Conservation (phyloP, 2,329 filamentous ascomycete species). For the Plenodomus lindquistii region DNA sequence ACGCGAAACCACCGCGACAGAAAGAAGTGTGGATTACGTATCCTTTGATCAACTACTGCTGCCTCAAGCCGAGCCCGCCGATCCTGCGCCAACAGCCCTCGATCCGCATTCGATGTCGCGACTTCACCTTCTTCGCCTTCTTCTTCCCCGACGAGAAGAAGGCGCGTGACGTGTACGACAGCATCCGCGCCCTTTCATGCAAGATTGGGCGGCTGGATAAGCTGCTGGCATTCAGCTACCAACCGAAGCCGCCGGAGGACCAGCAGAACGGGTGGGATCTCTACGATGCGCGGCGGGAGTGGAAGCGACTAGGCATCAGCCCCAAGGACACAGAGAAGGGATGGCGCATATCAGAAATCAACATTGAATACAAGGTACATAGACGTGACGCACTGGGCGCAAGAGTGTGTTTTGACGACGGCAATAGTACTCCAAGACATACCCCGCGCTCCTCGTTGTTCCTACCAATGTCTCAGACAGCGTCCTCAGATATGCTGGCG, state of each 20-base stretch:
- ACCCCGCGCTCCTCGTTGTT: constrained; percentile 82
- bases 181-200: constrained; percentile 78
- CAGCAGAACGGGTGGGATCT: constrained; percentile 78
- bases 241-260: constrained; percentile 72
- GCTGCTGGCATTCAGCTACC: constrained; percentile 87
- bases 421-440: constrained; percentile 79
- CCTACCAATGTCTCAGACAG: constrained; percentile 94
- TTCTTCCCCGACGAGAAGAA: constrained; percentile 76
- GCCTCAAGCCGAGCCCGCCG: constrained; percentile 72
- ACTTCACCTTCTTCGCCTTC: constrained; percentile 93
- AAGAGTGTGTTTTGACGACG: constrained; percentile 14
- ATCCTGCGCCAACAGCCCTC: constrained; percentile 73
- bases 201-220: constrained; percentile 82
- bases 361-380: constrained; percentile 73
- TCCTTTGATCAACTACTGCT: constrained; percentile 84
- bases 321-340: constrained; percentile 75
- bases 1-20: constrained; percentile 51
- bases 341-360: constrained; percentile 91
- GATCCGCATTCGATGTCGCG: constrained; percentile 84
- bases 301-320: constrained; percentile 82
- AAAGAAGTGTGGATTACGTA: constrained; percentile 92
- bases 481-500: constrained; percentile 87
- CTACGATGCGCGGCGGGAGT: constrained; percentile 86
- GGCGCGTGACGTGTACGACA: constrained; percentile 85
- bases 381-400: neutral